Evolutionary conservation across 352 stramenopile species (phyloP).

Genomic region (Pythium volutum): DNA sequence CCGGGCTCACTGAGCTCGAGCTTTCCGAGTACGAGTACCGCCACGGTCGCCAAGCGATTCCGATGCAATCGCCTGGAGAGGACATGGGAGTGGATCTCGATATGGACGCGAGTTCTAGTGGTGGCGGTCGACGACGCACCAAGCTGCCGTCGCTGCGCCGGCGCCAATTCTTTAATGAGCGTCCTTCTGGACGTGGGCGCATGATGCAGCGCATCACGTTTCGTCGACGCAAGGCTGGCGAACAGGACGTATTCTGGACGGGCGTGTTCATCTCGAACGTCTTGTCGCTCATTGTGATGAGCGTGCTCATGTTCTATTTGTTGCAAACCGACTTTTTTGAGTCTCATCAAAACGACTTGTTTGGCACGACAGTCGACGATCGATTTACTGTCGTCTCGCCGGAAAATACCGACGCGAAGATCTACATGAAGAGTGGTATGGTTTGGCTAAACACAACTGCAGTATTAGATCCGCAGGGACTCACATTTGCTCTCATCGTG

Average conservation of each 20-base stretch:
- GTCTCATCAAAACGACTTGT: slow-evolving; percentile 75
- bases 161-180: slow-evolving; percentile 50
- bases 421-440: slow-evolving; percentile 76
- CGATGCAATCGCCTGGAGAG: slow-evolving; percentile 68
- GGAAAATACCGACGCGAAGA: slow-evolving; percentile 56
- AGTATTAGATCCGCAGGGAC: neutral
- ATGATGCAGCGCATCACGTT: slow-evolving; percentile 61
- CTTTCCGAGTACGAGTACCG: slow-evolving; percentile 48
- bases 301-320: slow-evolving; percentile 61
- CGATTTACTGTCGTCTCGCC: slow-evolving; percentile 76
- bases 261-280: slow-evolving; percentile 63
- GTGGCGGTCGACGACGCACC: slow-evolving; percentile 19
- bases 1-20: slow-evolving; percentile 24
- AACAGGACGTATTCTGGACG: slow-evolving; percentile 72
- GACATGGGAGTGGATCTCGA: slow-evolving; percentile 36
- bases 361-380: slow-evolving; percentile 79
- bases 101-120: slow-evolving; percentile 19
- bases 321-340: slow-evolving; percentile 82
- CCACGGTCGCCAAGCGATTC: slow-evolving; percentile 48
- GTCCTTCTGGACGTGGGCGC: slow-evolving; percentile 33
- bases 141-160: slow-evolving; percentile 33
- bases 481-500: neutral
- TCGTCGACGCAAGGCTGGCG: slow-evolving; percentile 41
- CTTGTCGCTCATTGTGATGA: slow-evolving; percentile 65
- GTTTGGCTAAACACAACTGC: neutral